Conservation (phyloP, 108 stramenopile genomes). For the Pseudonitzschia delicatissima region DNA sequence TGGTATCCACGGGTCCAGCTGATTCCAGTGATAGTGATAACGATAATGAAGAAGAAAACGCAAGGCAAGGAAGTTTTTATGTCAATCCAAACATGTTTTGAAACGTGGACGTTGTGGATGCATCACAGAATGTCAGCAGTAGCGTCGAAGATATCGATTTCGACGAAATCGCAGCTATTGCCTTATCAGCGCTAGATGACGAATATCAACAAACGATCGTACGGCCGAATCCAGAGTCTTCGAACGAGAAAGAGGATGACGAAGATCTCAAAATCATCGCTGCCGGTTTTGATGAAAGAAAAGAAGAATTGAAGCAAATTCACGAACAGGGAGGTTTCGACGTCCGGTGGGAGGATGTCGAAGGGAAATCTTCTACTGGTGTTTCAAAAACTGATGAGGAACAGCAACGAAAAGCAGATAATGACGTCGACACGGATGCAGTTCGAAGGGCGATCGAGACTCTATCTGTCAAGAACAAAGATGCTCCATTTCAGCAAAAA, state of each 20-base stretch:
- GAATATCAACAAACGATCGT: constrained; percentile 35
- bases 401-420: background rate
- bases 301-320: constrained; percentile 1
- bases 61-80: background rate
- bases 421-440: constrained; percentile 17
- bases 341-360: constrained; percentile 6
- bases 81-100: constrained; percentile 1
- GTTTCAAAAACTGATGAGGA: background rate
- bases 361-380: background rate
- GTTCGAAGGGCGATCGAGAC: constrained; percentile 25
- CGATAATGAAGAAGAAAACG: background rate
- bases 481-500: constrained; percentile 17
- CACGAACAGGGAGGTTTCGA: constrained; percentile 4
- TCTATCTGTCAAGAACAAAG: constrained; percentile 14
- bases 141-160: constrained; percentile 14
- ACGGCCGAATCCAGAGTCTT: background rate
- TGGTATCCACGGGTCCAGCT: constrained; percentile 22
- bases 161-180: constrained; percentile 29
- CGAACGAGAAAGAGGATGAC: background rate
- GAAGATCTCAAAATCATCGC: constrained; percentile 22
- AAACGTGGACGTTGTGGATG: background rate
- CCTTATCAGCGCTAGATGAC: constrained; percentile 26
- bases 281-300: constrained; percentile 18
- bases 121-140: background rate
- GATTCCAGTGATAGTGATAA: background rate